Evolutionary conservation across 2,329 filamentous ascomycete genomes (phyloP).

Genomic region (Coniella lustricola): DNA sequence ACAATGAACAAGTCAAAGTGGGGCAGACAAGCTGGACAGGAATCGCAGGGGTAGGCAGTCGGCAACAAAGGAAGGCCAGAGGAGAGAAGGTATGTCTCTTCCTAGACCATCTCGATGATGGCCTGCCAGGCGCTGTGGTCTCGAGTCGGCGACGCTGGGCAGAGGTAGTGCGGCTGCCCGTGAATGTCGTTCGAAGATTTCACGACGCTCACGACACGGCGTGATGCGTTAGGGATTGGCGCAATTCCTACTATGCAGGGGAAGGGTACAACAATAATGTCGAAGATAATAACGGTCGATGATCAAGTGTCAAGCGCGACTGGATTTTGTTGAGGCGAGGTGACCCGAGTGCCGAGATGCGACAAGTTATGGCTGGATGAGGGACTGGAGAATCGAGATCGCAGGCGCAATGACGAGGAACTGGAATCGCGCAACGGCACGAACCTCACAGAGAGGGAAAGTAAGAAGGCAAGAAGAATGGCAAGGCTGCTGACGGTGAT

Average conservation of each 20-base stretch:
- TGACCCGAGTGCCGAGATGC: conserved; percentile 7
- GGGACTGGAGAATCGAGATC: conserved; percentile 5
- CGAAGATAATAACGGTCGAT: conserved; percentile 7
- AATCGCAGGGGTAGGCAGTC: neutral
- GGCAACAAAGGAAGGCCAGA: neutral
- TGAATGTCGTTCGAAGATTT: neutral
- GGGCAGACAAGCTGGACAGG: neutral
- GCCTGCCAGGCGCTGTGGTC: neutral
- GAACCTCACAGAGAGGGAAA: neutral
- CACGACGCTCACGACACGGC: neutral
- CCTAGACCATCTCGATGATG: conserved; percentile 14
- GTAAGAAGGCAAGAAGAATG: too few relatives aligned
- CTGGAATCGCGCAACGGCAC: neutral
- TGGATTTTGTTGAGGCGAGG: neutral
- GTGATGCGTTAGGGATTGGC: conserved; percentile 2
- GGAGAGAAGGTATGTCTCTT: neutral
- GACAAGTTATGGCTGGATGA: neutral
- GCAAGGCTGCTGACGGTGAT: conserved; percentile 3
- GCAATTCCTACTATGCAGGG: neutral
- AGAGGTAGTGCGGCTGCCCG: neutral
- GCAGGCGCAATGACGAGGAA: neutral
- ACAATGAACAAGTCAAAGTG: neutral
- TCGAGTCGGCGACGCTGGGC: neutral
- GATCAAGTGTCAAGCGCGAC: neutral
- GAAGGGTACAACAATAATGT: neutral